Evolutionary conservation across 2,329 filamentous ascomycete genomes (phyloP), one percentile per base, ranked within the genome.

Genomic region (Epichloe brachyelytri): DNA sequence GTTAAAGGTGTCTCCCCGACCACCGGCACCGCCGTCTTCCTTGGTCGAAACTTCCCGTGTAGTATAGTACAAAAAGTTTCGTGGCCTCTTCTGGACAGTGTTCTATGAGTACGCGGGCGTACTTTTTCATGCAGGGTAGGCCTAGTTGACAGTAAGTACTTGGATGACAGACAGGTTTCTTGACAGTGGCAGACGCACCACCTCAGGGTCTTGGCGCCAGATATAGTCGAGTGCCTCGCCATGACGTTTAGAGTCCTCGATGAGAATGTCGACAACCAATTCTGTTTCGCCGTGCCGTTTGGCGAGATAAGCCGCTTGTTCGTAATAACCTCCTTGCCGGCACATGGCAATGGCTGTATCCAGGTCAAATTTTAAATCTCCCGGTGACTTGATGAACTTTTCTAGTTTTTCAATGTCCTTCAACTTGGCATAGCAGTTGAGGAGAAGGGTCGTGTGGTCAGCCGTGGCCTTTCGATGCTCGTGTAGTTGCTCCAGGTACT

Each of bases 281-380:
- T 95, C 89, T 56, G 88, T 88, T 65, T 98, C 93, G 5, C 88
- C 86, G 62, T 98, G 90, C 65, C 96, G 91, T 53, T 89, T 87
- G 6, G 94, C 93, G 38, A 98, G 76, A 61, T 95, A 98, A 4
- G 91, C 93, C 14, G 93, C 93, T 71, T 98, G 94, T 53, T 97
- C 90, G 60, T 85, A 95, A 67, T 98, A 98, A 1, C 93, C 91
- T 11, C 91, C 93, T 69, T 98, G 93, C 30, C 94, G 81, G 63
- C 93, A 98, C 89, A 98, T 96, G 2, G 85, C 82, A 56, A 98
- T 98, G 14, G 93, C 93, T 1, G 93, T 98, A 58, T 98, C 93
- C 3, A 97, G 75, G 64, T 98, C 93, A 61, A 98, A 98, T 61
- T 94, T 96, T 41, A 96, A 77, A 59, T 96, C 90, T 2, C 87